phyloP scores from a whole-genome alignment of 768 basidiomycete genomes.

The Xerocomus brunneocitrinus region DNA sequence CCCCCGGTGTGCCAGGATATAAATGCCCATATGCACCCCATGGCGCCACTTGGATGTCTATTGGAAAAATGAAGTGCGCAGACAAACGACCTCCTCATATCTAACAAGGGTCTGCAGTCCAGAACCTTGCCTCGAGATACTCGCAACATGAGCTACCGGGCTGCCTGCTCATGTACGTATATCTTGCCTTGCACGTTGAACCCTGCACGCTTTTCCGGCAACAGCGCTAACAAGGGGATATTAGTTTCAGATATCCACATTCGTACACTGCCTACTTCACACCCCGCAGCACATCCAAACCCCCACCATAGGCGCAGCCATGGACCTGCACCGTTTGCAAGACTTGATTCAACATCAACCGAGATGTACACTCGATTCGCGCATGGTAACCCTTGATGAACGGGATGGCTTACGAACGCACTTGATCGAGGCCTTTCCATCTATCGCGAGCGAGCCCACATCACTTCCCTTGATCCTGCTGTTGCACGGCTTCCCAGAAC shows the following conservation, averaged over 20 bases:
- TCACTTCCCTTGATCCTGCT: conserved; percentile 49
- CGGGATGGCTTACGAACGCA: conserved; percentile 41
- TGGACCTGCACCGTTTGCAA: conserved; percentile 13
- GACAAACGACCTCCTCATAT: not conserved
- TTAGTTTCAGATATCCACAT: conserved; percentile 2
- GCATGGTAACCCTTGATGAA: conserved; percentile 41
- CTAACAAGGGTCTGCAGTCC: conserved; percentile 1
- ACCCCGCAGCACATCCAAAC: not conserved
- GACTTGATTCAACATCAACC: conserved; percentile 22
- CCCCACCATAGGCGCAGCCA: not conserved
- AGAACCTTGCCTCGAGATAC: conserved; percentile 6
- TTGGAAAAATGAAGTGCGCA: no score
- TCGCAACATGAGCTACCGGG: not conserved
- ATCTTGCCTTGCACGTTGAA: not conserved
- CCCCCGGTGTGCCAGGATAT: not conserved
- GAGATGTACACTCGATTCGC: conserved; percentile 32
- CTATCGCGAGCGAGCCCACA: conserved; percentile 9
- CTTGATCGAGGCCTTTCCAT: conserved; percentile 44
- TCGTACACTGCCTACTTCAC: not conserved
- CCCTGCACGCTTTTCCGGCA: not conserved
- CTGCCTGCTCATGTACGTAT: conserved; percentile 12
- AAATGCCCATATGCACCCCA: not conserved
- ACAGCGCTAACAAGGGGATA: not conserved
- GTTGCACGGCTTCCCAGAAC: conserved; percentile 64
- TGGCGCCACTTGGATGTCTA: no score